Evolutionary conservation across 306 rosid species (phyloP), one percentile per base, ranked within the genome.

Genomic region (Vigna mungo): DNA sequence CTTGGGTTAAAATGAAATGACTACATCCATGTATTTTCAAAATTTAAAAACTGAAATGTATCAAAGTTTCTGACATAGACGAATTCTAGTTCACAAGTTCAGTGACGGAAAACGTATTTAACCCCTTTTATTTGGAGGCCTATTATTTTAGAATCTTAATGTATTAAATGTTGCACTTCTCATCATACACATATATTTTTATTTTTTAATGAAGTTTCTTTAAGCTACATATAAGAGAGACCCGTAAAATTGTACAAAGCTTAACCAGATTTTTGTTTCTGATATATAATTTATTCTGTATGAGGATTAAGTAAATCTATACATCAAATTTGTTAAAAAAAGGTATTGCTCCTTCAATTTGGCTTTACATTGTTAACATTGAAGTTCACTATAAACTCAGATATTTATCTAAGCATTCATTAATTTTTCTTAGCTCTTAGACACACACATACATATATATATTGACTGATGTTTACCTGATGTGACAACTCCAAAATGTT

Each of bases 401-500:
- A 6, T 39, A 23, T 21, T 21, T 53, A 52, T 37, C 18, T 16
- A 51, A 21, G 16, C 17, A 23, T 53, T 23, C 65, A 7, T 56
- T 44, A 14, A 56, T 68, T 34, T 36, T 32, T 25, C 27, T 20
- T 49, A 61, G 27, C 18, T 15, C 23, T 9, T 23, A 8, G 5
- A 30, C 34, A 25, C 27, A 25, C 27, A 2, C 27, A 25, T 0
- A 25, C 0, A 25, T 2, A 4, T 53, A n/a, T 64, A 63, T 67
- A 72, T 62, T 25, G 79, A 54, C 12, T 37, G 18, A 1, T 47
- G 54, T 37, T 66, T 66, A 83, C 86, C 87, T 92, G 88, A 86
- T 82, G 84, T 64, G 90, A 83, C 81, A 91, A 74, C 56, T 88
- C 93, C 2, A 85, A 85, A 84, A 89, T 85, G 85, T 83, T 90